phyloP scores from a whole-genome alignment of 2,329 filamentous ascomycete species.

The Talaromyces albobiverticillius region DNA sequence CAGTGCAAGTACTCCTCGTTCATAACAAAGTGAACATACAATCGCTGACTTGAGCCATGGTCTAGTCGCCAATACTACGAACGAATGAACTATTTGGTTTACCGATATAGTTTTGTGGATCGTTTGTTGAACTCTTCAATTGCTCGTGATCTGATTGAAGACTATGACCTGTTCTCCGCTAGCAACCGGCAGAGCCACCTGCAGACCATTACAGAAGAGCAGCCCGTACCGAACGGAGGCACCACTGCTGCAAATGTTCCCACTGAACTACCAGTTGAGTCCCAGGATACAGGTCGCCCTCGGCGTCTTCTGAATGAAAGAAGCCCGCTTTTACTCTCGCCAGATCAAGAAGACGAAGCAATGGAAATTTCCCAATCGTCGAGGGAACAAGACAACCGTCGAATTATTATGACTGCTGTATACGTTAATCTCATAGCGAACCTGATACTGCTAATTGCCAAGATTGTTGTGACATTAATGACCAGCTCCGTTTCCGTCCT shows the following conservation, averaged over 20 bases:
- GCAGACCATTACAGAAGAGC: constrained; percentile 72
- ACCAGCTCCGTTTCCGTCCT: constrained; percentile 67
- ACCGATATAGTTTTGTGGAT: constrained; percentile 93
- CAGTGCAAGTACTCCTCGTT: constrained; percentile 49
- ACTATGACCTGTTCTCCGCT: constrained; percentile 68
- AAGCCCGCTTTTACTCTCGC: constrained; percentile 22
- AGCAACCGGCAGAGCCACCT: constrained; percentile 57
- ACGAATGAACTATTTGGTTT: constrained; percentile 80
- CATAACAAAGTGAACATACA: background rate
- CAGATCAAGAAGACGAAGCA: constrained; percentile 54
- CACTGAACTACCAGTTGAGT: background rate
- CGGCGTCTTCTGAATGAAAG: constrained; percentile 11
- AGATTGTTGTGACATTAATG: constrained; percentile 72
- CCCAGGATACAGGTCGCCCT: background rate
- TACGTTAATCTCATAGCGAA: constrained; percentile 83
- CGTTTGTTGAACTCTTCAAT: constrained; percentile 84
- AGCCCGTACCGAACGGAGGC: constrained; percentile 28
- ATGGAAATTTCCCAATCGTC: constrained; percentile 39
- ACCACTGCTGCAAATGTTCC: background rate
- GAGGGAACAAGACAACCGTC: constrained; percentile 51
- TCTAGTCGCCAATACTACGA: constrained; percentile 79
- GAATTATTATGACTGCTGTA: constrained; percentile 80
- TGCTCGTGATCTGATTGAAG: constrained; percentile 87
- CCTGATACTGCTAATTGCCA: constrained; percentile 68
- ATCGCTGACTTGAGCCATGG: background rate